Conservation (phyloP, 129 eudicot species). For the Saussurea involucrata region DNA sequence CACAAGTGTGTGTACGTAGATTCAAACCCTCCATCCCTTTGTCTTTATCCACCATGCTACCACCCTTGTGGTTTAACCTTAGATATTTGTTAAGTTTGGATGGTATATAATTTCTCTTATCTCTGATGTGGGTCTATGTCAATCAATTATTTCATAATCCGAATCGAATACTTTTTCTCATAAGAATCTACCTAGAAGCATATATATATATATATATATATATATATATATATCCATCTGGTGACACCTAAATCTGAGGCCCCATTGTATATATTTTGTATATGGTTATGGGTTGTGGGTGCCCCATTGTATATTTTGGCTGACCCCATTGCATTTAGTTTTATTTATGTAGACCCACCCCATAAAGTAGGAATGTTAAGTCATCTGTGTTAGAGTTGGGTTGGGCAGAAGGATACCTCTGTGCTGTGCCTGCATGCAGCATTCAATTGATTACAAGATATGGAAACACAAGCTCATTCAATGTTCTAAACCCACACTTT, state of each 20-base stretch:
- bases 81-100: neutral
- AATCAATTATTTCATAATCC: neutral
- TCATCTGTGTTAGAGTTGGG: neutral
- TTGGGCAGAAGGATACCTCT: slow-evolving; percentile 12
- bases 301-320: slow-evolving; percentile 26
- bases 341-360: too few species aligned
- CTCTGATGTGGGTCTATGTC: neutral
- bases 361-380: neutral
- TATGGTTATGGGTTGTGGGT: slow-evolving; percentile 16
- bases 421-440: slow-evolving; percentile 12
- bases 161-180: neutral
- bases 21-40: neutral
- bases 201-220: neutral
- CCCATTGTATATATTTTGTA: slow-evolving; percentile 20
- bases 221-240: slow-evolving; percentile 1
- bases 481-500: slow-evolving; percentile 1
- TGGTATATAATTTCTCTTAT: neutral
- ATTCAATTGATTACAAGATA: slow-evolving; percentile 14
- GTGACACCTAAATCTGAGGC: slow-evolving; percentile 26
- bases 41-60: neutral
- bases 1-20: neutral
- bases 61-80: neutral
- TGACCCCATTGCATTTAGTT: slow-evolving; percentile 18
- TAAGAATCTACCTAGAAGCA: slow-evolving; percentile 14
- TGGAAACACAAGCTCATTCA: slow-evolving; percentile 18